These are phyloP conservation scores for Leishmania aethiopica DNA, from an alignment of 208 protist species.

Conservation along the genomic window DNA sequence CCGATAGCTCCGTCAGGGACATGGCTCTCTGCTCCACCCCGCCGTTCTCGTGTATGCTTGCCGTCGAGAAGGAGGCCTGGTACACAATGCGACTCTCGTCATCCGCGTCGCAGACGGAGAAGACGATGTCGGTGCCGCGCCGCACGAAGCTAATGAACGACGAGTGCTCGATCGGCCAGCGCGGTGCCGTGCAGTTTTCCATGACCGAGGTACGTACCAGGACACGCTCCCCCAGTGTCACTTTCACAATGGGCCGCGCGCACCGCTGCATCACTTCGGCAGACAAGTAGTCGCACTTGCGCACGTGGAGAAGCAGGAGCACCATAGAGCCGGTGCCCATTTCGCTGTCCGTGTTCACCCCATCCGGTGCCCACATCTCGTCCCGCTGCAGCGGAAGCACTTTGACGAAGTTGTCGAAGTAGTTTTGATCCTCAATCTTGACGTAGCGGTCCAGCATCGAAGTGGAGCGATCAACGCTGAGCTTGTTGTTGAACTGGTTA, in stretches of 20 bases:
- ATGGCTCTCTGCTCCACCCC: constrained; percentile 66
- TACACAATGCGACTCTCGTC: constrained; percentile 56
- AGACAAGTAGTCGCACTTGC: constrained; percentile 52
- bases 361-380: constrained; percentile 62
- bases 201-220: constrained; percentile 68
- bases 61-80: constrained; percentile 43
- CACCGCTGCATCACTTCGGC: constrained; percentile 34
- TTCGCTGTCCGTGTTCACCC: constrained; percentile 33
- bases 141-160: constrained; percentile 85
- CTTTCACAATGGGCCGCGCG: constrained; percentile 66
- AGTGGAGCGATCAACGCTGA: constrained; percentile 57
- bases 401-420: constrained; percentile 80
- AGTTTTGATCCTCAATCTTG: constrained; percentile 87
- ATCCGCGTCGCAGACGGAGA: constrained; percentile 68
- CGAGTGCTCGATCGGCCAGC: constrained; percentile 69
- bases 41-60: constrained; percentile 57
- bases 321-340: constrained; percentile 39
- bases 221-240: constrained; percentile 57
- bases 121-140: constrained; percentile 57
- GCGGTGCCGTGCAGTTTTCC: constrained; percentile 38
- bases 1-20: constrained; percentile 26
- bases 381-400: constrained; percentile 69
- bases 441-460: constrained; percentile 87
- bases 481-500: constrained; percentile 64
- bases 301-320: constrained; percentile 81